Evolutionary conservation across 108 stramenopile species (phyloP), one percentile per base, ranked within the genome.

Genomic region (Heterococcus sp.): DNA sequence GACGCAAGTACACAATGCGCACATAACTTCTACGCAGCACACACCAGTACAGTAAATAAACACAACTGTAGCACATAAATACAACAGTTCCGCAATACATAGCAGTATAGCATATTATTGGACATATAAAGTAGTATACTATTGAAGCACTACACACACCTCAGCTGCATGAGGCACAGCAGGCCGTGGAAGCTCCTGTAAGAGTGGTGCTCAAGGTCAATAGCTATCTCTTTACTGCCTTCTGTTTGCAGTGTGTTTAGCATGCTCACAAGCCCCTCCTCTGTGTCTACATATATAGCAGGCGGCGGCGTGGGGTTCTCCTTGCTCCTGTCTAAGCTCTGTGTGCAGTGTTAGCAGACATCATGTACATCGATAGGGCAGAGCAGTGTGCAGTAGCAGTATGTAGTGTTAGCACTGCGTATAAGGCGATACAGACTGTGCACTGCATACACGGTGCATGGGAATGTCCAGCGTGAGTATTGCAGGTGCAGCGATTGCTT

Each of bases 131-230:
- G n/a, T n/a, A n/a, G n/a, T n/a, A n/a, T n/a, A n/a, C n/a, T n/a
- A n/a, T n/a, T n/a, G n/a, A n/a, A n/a, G n/a, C n/a, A n/a, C n/a
- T n/a, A n/a, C n/a, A n/a, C n/a, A n/a, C 46, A 58, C 46, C 46
- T 58, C 37, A 97, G 68, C 88, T 99, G 99, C 76, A 98, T 96
- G 39, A 99, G 78, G 78, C 99, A 99, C 11, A 92, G 90, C 74
- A 98, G 88, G 1, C 99, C 99, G 8, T 89, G 92, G 86, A 96
- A 99, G 64, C 89, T 91, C 26, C 95, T 80, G 69, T 1, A 71
- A 71, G n/a, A 21, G 21, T 92, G 93, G 3, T 89, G 83, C 66
- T 92, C 91, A 3, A 91, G 93, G 71, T 94, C 93, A 66, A 96
- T 92, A 14, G 80, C 80, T 0, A 81, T 38, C 77, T 84, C 84